Evolutionary conservation across 2,329 filamentous ascomycete genomes (phyloP).

Genomic region (Conoideocrella luteorostrata): DNA sequence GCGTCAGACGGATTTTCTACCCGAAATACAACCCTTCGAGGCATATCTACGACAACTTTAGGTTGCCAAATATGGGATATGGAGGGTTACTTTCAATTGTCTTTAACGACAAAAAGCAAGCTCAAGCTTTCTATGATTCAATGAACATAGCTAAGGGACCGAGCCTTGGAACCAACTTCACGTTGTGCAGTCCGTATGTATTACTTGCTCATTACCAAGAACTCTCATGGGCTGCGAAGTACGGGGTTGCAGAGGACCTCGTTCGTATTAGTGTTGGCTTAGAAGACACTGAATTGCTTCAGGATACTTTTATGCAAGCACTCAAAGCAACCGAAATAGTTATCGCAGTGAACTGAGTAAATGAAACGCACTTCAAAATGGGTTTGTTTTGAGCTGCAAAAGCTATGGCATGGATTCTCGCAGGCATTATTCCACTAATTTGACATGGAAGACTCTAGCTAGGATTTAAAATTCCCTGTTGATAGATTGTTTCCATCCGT

Average conservation of each 20-base stretch:
- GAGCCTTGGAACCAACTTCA: constrained; percentile 95
- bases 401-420: too few relatives aligned
- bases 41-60: constrained; percentile 71
- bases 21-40: constrained; percentile 70
- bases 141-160: constrained; percentile 89
- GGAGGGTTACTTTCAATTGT: constrained; percentile 83
- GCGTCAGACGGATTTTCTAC: constrained; percentile 77
- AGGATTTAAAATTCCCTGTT: too few relatives aligned
- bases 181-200: constrained; percentile 83
- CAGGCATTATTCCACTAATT: too few relatives aligned
- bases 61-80: constrained; percentile 71
- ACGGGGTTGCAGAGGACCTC: constrained; percentile 73
- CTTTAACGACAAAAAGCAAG: constrained; percentile 64
- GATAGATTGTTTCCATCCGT: too few relatives aligned
- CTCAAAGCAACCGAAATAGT: constrained; percentile 47
- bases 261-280: constrained; percentile 85
- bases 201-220: constrained; percentile 87
- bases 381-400: too few relatives aligned
- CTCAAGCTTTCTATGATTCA: constrained; percentile 76
- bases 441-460: too few relatives aligned
- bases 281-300: constrained; percentile 66
- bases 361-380: too few relatives aligned
- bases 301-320: constrained; percentile 59
- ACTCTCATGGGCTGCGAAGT: constrained; percentile 80
- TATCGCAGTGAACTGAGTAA: too few relatives aligned